Percentiles rank a stretch among this genome's conserved stretches.
phyloP scores from a whole-genome alignment of 805 yeast genomes.

The Priceomyces carsonii region DNA sequence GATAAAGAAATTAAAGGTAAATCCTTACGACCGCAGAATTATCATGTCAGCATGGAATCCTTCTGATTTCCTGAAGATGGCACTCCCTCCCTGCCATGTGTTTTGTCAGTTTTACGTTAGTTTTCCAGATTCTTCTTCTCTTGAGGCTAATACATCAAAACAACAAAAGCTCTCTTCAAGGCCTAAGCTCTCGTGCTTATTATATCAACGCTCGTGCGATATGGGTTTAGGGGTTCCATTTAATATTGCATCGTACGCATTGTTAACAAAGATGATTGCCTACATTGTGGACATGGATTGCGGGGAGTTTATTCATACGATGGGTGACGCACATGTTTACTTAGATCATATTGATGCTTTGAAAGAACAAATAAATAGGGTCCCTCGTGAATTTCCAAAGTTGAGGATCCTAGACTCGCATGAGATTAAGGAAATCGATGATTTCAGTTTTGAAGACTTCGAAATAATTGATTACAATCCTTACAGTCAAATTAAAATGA shows the following conservation, averaged over 20 bases:
- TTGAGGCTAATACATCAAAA: conserved; percentile 14
- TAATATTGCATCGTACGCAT: conserved; percentile 94
- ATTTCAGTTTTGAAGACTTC: conserved; percentile 86
- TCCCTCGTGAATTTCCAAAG: conserved; percentile 80
- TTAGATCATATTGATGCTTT: conserved; percentile 91
- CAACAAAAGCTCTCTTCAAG: conserved; percentile 23
- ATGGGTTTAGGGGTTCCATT: conserved; percentile 99
- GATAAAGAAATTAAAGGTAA: conserved; percentile 74
- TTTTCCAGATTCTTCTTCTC: conserved; percentile 57
- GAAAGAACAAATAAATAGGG: conserved; percentile 72
- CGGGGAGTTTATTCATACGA: conserved; percentile 91
- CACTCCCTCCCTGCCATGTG: conserved; percentile 97
- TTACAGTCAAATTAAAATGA: conserved; percentile 84
- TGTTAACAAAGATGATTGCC: conserved; percentile 92
- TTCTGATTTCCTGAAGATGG: conserved; percentile 91
- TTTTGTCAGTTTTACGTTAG: conserved; percentile 93
- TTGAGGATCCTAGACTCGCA: conserved; percentile 59
- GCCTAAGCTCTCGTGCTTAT: conserved; percentile 79
- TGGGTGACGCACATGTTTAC: conserved; percentile 98
- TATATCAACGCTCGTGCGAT: conserved; percentile 98
- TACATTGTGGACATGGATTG: conserved; percentile 93
- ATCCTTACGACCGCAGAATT: conserved; percentile 93
- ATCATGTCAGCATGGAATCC: conserved; percentile 99
- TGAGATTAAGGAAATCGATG: conserved; percentile 70
- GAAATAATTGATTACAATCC: conserved; percentile 80